Conservation (phyloP, 1,139 yeast species). For the Saccharomyces hybrid region DNA sequence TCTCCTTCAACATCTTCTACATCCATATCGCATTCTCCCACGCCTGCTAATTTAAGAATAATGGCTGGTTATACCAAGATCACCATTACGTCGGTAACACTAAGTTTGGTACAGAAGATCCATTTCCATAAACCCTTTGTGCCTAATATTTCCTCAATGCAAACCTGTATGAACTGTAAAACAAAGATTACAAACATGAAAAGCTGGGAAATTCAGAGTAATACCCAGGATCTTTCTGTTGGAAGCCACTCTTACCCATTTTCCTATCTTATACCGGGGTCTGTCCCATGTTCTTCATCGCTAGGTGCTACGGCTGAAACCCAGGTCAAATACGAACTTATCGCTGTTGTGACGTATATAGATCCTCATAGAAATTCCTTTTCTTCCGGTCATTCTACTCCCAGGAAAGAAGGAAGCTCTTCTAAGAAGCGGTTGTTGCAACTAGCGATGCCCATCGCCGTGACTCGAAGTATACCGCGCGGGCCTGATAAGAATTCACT, state of each 20-base stretch:
- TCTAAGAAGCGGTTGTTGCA: slow-evolving; percentile 31
- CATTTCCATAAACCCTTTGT: slow-evolving; percentile 57
- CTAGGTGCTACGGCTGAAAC: slow-evolving; percentile 50
- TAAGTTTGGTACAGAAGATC: slow-evolving; percentile 64
- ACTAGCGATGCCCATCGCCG: slow-evolving; percentile 59
- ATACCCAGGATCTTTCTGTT: slow-evolving; percentile 44
- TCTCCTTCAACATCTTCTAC: slow-evolving; percentile 6
- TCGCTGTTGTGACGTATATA: slow-evolving; percentile 52
- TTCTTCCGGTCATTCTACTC: slow-evolving; percentile 8
- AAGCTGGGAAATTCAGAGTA: slow-evolving; percentile 75
- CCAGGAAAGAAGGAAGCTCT: slow-evolving; percentile 20
- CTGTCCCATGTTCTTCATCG: slow-evolving; percentile 73
- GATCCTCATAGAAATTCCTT: slow-evolving; percentile 21
- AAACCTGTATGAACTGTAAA: slow-evolving; percentile 52
- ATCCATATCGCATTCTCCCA: slow-evolving; percentile 8
- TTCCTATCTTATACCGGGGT: slow-evolving; percentile 84
- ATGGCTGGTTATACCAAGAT: slow-evolving; percentile 26
- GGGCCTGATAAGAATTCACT: slow-evolving; percentile 83
- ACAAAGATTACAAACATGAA: slow-evolving; percentile 55
- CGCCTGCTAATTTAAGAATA: slow-evolving; percentile 14
- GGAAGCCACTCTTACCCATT: slow-evolving; percentile 89
- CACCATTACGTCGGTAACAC: slow-evolving; percentile 47
- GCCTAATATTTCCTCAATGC: slow-evolving; percentile 39
- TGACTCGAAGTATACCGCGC: slow-evolving; percentile 67
- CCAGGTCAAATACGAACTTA: slow-evolving; percentile 61